Evolutionary conservation across 495 filamentous ascomycete genomes (phyloP).

Genomic region (Astrocystis sublimbata): DNA sequence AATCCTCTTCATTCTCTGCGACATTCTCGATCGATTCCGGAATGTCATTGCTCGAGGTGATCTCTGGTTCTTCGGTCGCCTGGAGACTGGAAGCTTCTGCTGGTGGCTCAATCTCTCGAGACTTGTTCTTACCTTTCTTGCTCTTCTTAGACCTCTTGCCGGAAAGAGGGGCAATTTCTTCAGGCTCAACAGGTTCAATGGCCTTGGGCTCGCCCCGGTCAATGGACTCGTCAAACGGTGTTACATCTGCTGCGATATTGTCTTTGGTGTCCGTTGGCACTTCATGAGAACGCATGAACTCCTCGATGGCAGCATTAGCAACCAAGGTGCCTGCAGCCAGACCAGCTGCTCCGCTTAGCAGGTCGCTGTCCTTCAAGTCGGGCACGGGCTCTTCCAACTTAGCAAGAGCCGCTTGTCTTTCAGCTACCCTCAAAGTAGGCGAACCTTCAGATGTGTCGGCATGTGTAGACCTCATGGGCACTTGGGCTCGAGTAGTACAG

Average conservation of each 20-base stretch:
- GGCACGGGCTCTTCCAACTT: constrained; percentile 4
- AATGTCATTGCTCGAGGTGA: not conserved
- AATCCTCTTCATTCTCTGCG: constrained; percentile 13
- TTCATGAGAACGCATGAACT: constrained; percentile 14
- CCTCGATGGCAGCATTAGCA: constrained; percentile 10
- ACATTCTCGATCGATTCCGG: not conserved
- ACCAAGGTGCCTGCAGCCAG: constrained; percentile 16
- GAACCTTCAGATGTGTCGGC: constrained; percentile 14
- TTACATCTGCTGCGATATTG: not conserved
- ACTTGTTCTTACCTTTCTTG: constrained; percentile 30
- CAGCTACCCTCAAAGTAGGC: constrained; percentile 13
- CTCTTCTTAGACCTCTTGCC: constrained; percentile 30
- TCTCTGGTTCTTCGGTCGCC: not conserved
- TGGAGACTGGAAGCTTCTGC: not conserved
- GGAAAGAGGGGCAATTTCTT: not conserved
- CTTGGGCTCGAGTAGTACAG: constrained; percentile 35
- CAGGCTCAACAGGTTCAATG: not conserved
- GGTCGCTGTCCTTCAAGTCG: not conserved
- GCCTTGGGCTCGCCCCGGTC: not conserved
- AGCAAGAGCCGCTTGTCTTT: not conserved
- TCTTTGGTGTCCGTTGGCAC: constrained; percentile 6
- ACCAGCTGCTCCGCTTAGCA: not conserved
- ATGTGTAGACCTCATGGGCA: constrained; percentile 23
- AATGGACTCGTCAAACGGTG: not conserved
- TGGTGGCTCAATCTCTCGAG: not conserved